A percentile compares a stretch with the other conserved stretches of the same genome.
These are phyloP conservation scores for Rhizophora mangle DNA, from an alignment of 345 rosid genomes.

Conservation along the genomic window DNA sequence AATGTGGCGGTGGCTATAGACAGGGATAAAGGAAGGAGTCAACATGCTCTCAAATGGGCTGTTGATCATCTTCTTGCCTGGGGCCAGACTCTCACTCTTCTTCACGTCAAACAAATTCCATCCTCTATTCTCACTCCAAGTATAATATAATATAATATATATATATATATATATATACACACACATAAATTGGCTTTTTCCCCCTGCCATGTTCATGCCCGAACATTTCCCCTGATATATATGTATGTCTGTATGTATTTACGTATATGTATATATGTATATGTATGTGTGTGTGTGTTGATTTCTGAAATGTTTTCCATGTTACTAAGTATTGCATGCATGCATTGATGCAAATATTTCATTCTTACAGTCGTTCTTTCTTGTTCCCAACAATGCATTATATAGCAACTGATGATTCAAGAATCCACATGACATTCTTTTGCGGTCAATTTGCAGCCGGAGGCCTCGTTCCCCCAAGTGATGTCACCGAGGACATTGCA, in stretches of 20 bases:
- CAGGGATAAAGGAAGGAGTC: constrained; percentile 77
- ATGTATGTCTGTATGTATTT: accelerated
- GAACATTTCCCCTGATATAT: no score
- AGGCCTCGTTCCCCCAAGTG: constrained; percentile 19
- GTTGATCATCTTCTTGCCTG: constrained; percentile 51
- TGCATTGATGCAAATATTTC: no score
- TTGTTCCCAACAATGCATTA: no score
- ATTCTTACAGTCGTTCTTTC: no score
- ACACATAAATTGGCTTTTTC: not conserved
- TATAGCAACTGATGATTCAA: no score
- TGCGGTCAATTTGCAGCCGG: constrained; percentile 35
- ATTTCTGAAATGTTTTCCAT: no score
- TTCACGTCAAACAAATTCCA: constrained; percentile 52
- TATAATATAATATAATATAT: not conserved
- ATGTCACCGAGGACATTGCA: constrained; percentile 28
- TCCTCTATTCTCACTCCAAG: constrained; percentile 42
- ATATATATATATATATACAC: not conserved
- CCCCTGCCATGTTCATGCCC: not conserved
- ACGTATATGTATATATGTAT: no score
- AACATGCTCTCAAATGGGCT: constrained; percentile 72
- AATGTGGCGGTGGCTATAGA: constrained; percentile 61
- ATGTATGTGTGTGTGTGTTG: no score
- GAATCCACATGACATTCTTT: not conserved
- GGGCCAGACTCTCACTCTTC: constrained; percentile 61
- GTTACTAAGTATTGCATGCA: no score